phyloP scores from a whole-genome alignment of 768 basidiomycete genomes.

The Tulasnella sp. region DNA sequence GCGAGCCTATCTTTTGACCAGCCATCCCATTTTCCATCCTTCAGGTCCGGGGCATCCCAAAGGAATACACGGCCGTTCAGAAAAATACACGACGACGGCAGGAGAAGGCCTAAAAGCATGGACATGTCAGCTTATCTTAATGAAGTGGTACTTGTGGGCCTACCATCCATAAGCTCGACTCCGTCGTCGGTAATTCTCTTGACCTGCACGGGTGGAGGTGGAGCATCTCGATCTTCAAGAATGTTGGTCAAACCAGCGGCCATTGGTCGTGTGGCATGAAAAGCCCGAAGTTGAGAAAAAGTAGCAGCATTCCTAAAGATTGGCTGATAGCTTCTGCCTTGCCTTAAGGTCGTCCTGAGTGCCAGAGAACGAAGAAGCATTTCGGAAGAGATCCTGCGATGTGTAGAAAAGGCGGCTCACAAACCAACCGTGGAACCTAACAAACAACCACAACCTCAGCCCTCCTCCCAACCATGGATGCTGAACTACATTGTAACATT shows the following conservation, averaged over 20 bases:
- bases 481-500: constrained; percentile 25
- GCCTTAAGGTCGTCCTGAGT: not conserved
- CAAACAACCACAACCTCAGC: not conserved
- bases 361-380: constrained; percentile 9
- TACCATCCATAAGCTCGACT: constrained; percentile 18
- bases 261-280: not conserved
- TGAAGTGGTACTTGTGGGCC: not conserved
- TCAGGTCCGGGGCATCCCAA: constrained; percentile 62
- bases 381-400: not conserved
- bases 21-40: constrained; percentile 42
- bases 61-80: constrained; percentile 78
- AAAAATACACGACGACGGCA: constrained; percentile 75
- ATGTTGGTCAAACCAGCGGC: constrained; percentile 10
- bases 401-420: not conserved
- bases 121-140: not conserved
- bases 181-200: constrained; percentile 18
- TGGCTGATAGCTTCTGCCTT: not conserved
- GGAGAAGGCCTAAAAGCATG: constrained; percentile 48
- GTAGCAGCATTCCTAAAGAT: not conserved
- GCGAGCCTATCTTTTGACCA: constrained; percentile 72
- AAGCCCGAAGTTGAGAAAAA: not conserved
- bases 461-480: constrained; percentile 20
- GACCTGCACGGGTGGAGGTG: constrained; percentile 17
- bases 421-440: not conserved
- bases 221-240: constrained; percentile 5